Conservation (phyloP, 352 stramenopile genomes). For the Globisporangium megalacanthum region DNA sequence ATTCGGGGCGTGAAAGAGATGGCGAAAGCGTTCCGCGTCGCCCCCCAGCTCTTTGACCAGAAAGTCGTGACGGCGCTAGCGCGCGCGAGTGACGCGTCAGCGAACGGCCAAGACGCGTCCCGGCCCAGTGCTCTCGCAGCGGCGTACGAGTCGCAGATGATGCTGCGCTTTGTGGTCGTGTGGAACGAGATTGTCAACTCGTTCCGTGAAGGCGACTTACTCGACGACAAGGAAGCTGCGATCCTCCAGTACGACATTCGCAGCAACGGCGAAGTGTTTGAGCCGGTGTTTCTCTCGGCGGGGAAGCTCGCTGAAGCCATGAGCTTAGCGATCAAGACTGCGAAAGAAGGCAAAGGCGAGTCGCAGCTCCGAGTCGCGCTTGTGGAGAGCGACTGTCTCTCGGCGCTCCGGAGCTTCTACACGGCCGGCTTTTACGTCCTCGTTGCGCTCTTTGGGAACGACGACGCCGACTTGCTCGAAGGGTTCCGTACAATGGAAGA, state of each 20-base stretch:
- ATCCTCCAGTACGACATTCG: conserved; percentile 75
- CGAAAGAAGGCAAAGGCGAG: conserved; percentile 63
- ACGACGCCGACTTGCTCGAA: conserved; percentile 62
- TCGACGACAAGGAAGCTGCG: conserved; percentile 70
- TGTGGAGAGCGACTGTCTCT: conserved; percentile 71
- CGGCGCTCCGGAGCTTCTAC: conserved; percentile 66
- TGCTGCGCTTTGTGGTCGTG: conserved; percentile 74
- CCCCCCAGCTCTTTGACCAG: conserved; percentile 60
- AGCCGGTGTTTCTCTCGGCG: conserved; percentile 73
- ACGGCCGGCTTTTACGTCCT: conserved; percentile 74
- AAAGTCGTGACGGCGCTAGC: conserved; percentile 67
- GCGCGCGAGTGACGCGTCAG: conserved; percentile 41
- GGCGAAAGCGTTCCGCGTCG: conserved; percentile 58
- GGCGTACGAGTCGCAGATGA: conserved; percentile 63
- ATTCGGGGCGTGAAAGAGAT: conserved; percentile 65
- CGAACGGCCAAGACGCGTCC: conserved; percentile 17
- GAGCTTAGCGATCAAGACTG: too few species aligned
- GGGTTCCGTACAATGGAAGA: conserved; percentile 58
- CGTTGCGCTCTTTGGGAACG: conserved; percentile 52
- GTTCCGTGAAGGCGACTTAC: conserved; percentile 63
- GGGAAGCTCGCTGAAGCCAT: too few species aligned
- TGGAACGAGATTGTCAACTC: conserved; percentile 82
- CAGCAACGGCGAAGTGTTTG: conserved; percentile 64
- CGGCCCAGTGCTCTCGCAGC: conserved; percentile 17
- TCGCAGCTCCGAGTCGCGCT: conserved; percentile 56